Base-by-base conservation (phyloP, 1,284 basidiomycete genomes). In the Acaromyces ingoldii region DNA sequence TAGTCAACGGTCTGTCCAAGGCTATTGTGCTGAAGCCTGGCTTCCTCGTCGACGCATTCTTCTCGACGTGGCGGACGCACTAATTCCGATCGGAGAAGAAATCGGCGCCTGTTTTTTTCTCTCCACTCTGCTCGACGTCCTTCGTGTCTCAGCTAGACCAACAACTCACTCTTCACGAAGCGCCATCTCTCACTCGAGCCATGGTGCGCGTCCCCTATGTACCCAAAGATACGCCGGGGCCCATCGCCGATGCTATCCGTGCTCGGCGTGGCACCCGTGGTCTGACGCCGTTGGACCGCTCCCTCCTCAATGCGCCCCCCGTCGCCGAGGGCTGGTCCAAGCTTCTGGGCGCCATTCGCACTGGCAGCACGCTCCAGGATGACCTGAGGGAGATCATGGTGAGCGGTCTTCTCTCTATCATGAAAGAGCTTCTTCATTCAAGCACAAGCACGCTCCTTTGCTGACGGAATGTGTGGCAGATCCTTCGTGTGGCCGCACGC, bases 381-480 rank as follows among this genome's bases (percentile, higher is more conserved):
- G 78, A 79, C 55, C 62, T 79, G 13, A 57, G 78, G 25, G 78
- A 79, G 58, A 63, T 78, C 48, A 75, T 79, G 70, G 76, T 77
- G 11, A 51, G 66, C 49, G 2, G 9, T 34, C 19, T 11, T 13
- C 13, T 11, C n/a, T n/a, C n/a, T n/a, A n/a, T 11, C 19, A 34
- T 13, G 19, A 34, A n/a, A n/a, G n/a, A n/a, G n/a, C n/a, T n/a
- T n/a, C n/a, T n/a, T n/a, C n/a, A n/a, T n/a, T n/a, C n/a, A n/a
- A n/a, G n/a, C n/a, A n/a, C n/a, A n/a, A n/a, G n/a, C n/a, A n/a
- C n/a, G n/a, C 43, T 17, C 15, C 28, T 47, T 44, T 17, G 19
- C 19, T 28, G 6, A 3, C 28, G n/a, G 9, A 3, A 4, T 6
- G 33, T 13, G 33, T 34, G 19, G 10, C 52, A 77, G 76, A 78